These are phyloP conservation scores for Kwoniella shandongensis DNA, from an alignment of 768 basidiomycete species.

Conservation along the genomic window DNA sequence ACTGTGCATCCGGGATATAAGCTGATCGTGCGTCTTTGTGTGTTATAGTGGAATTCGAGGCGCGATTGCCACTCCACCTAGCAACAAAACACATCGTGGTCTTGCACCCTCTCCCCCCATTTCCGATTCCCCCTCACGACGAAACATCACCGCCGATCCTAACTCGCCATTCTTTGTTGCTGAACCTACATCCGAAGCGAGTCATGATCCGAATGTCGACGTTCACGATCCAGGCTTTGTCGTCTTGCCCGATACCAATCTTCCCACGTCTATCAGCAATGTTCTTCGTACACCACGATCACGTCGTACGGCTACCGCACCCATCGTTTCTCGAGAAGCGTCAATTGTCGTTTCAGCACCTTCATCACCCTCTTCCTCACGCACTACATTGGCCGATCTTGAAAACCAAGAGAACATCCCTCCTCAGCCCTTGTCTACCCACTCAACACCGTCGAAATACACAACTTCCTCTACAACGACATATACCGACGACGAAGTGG, in stretches of 20 bases:
- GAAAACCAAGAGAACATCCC: slow-evolving; percentile 43
- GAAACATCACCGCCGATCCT: background rate
- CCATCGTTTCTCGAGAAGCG: background rate
- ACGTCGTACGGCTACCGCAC: background rate
- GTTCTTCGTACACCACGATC: slow-evolving; percentile 8
- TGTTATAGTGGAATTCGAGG: slow-evolving; percentile 23
- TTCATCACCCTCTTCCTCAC: slow-evolving; percentile 9
- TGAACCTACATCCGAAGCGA: background rate
- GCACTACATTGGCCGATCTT: background rate
- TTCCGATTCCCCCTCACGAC: slow-evolving; percentile 5
- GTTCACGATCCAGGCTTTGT: slow-evolving; percentile 26
- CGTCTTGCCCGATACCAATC: slow-evolving; percentile 5
- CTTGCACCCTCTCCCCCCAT: slow-evolving; percentile 17
- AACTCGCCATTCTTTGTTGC: slow-evolving; percentile 1
- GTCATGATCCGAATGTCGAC: slow-evolving; percentile 1
- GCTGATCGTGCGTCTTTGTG: background rate
- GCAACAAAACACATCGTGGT: slow-evolving; percentile 5
- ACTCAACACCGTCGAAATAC: slow-evolving; percentile 13
- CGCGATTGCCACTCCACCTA: slow-evolving; percentile 16
- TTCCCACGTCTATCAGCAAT: background rate
- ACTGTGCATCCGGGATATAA: background rate
- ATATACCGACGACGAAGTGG: slow-evolving; percentile 11
- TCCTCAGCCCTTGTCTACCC: slow-evolving; percentile 5
- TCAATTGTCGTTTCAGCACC: background rate
- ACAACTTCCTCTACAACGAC: background rate